Base-by-base conservation (phyloP, 352 stramenopile genomes). In the Poterioochromonas sp. region DNA sequence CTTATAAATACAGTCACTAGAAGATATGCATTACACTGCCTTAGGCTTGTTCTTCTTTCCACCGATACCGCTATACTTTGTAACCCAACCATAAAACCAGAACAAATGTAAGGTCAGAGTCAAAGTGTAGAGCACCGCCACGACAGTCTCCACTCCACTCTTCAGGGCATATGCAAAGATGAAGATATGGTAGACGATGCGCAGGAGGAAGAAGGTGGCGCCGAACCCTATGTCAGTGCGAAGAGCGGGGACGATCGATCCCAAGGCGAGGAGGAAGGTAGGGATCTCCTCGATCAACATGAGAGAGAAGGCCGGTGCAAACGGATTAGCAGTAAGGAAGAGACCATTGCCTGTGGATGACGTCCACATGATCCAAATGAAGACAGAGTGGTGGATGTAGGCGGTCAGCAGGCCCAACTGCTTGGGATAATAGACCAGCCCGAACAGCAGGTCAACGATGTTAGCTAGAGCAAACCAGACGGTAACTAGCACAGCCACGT, bases 201-300 rank as follows among this genome's bases (percentile, higher is more conserved):
- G 65, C 3, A 74, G 40, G 1, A 54, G 2, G 39, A 74, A 74
- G 29, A 74, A 74, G 2, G 65, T 40, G 11, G 29, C 18, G 22
- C 65, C 65, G 29, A 74, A 74, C 0, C 65, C 65, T 5, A 74
- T 29, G 43, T 74, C 65, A 12, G 39, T 58, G 37, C 65, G 65
- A 34, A 58, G 29, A 29, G 5, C 1, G 0, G 65, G 65, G 22
- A 51, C 35, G 1, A 74, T 35, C 15, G 65, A 37, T 8, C 65
- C 65, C 29, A 74, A n/a, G 34, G 39, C 65, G 3, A 74, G 40
- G n/a, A 74, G 15, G 40, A 74, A 74, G n/a, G 65, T 74, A 37
- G 65, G 65, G 5, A 74, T 51, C n/a, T 74, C 65, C n/a, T 74
- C 65, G 3, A 74, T 58, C 2, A 35, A 35, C 39, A 51, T 58